Evolutionary conservation across 495 filamentous ascomycete species (phyloP), one percentile per base, ranked within the genome.

Genomic region (Thermochaetoides thermophila): DNA sequence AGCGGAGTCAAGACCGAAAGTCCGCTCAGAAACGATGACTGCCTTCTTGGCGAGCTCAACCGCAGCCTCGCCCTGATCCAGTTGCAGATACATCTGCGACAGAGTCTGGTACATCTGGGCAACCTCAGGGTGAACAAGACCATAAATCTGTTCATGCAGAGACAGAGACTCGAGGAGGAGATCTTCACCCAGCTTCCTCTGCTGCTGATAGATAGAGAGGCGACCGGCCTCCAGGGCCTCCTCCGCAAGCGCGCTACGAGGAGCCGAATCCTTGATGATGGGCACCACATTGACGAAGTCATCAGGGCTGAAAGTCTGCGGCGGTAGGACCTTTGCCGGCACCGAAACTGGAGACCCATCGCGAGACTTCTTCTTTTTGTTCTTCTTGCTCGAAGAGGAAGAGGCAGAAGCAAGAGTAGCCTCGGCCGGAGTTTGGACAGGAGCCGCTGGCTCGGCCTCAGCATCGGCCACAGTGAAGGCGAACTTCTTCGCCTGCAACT

Each of bases 81-180:
- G 73, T 53, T 86, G 78, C 57, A 83, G 94, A 61, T 93, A 94
- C 27, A 96, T 68, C 69, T 89, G 91, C 5, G 91, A 92, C 18
- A 99, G 66, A 24, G 78, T 81, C 55, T 91, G 82, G 62, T 99
- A 99, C 21, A 92, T 76, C 53, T 87, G 74, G 34, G 87, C 86
- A 43, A 96, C 86, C 58, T 99, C 91, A 8, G 91, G 84, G 53
- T 99, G 91, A 15, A 99, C 68, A 25, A 95, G 85, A 37, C 91
- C 91, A 48, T 99, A 99, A 48, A 99, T 95, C 57, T 99, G 91
- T 60, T 99, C 91, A 48, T 99, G 84, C 19, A 99, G 68, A 29
- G 89, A 92, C 39, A 99, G 66, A 14, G 85, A 93, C 53, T 99
- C 91, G 28, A 96, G 64, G 23, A 99, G 71, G 31, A 99, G 73